Evolutionary conservation across 2,329 filamentous ascomycete genomes (phyloP).

Genomic region (Botryosphaeria dothidea): DNA sequence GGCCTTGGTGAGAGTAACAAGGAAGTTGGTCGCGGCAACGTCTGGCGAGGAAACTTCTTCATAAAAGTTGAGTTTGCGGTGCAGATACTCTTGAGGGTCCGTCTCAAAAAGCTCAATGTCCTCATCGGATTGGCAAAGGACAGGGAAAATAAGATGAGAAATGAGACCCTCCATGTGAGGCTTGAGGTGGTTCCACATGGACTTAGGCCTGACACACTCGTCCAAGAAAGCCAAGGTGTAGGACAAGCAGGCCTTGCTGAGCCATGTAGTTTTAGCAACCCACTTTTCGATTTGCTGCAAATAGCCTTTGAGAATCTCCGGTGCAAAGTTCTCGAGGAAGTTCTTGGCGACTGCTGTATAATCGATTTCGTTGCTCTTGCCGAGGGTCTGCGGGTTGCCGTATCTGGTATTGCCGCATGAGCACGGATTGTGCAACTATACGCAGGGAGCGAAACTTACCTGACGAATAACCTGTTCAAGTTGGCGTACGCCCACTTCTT

Average conservation of each 20-base stretch:
- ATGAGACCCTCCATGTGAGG: constrained; percentile 91
- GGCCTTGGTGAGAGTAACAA: constrained; percentile 90
- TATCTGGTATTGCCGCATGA: constrained; percentile 61
- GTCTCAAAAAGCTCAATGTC: constrained; percentile 93
- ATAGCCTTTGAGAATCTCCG: constrained; percentile 94
- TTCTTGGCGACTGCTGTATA: constrained; percentile 82
- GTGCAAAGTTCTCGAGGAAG: constrained; percentile 88
- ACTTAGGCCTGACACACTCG: constrained; percentile 95
- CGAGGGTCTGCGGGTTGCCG: constrained; percentile 77
- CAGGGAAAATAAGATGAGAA: constrained; percentile 92
- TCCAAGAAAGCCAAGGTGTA: constrained; percentile 95
- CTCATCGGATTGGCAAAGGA: constrained; percentile 87
- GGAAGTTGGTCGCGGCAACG: constrained; percentile 93
- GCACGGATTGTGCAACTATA: constrained; percentile 22
- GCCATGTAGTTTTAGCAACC: constrained; percentile 91
- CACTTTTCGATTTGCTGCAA: constrained; percentile 94
- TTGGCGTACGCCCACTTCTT: constrained; percentile 99
- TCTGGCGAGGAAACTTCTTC: constrained; percentile 95
- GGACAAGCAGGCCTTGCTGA: constrained; percentile 90
- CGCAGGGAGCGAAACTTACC: constrained; percentile 50
- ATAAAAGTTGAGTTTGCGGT: constrained; percentile 96
- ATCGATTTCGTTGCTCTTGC: constrained; percentile 72
- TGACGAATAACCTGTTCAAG: constrained; percentile 90
- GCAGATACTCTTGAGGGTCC: constrained; percentile 93
- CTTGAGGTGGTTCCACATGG: constrained; percentile 94